phyloP scores from a whole-genome alignment of 306 rosid species.

The Urtica urens region DNA sequence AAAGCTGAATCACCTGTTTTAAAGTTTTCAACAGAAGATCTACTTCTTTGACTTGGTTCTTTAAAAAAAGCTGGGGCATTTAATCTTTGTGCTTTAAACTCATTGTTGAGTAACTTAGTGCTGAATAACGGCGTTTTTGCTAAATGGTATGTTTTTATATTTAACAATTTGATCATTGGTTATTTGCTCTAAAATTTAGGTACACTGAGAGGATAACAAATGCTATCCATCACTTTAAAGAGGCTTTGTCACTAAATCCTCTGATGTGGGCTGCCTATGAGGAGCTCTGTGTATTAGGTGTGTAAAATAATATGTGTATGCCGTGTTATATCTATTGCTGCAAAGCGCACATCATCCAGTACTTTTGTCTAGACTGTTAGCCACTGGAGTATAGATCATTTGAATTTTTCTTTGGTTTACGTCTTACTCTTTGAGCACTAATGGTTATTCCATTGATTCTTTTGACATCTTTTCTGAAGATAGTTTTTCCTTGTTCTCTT shows the following conservation, averaged over 20 bases:
- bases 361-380: background rate
- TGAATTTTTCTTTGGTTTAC: background rate
- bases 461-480: conserved; percentile 5
- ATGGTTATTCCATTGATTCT: background rate
- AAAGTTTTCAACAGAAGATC: background rate
- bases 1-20: background rate
- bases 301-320: conserved; percentile 21
- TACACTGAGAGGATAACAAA: conserved; percentile 53
- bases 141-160: background rate
- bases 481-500: conserved; percentile 20
- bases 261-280: conserved; percentile 79
- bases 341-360: background rate
- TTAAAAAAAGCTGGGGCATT: background rate
- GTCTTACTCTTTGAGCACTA: background rate
- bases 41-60: background rate
- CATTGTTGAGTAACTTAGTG: background rate
- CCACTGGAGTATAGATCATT: no score
- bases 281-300: conserved; percentile 88
- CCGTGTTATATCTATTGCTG: conserved; percentile 7
- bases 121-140: no score
- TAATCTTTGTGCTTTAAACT: background rate
- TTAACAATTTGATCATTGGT: background rate
- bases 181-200: conserved; percentile 25
- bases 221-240: conserved; percentile 43
- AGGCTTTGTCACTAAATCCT: conserved; percentile 41